Percentiles rank a stretch among this genome's conserved stretches.
Conservation (phyloP, 805 yeast genomes). For the Phaffomyces thermotolerans region DNA sequence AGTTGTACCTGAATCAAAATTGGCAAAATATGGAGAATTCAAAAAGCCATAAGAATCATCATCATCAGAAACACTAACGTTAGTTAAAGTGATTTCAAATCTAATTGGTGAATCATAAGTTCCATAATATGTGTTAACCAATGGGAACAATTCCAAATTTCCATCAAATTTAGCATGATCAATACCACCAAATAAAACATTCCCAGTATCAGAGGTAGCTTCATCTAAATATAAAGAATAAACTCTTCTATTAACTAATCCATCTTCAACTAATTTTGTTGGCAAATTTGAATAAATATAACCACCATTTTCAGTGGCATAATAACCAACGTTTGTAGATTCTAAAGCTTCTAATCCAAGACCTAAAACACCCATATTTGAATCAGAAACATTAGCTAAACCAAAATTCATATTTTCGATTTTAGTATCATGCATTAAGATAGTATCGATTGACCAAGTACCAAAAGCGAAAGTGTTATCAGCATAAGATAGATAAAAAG, state of each 20-base stretch:
- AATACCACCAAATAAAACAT: slow-evolving; percentile 65
- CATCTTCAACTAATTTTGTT: slow-evolving; percentile 46
- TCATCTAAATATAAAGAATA: slow-evolving; percentile 59
- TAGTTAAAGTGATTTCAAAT: slow-evolving; percentile 38
- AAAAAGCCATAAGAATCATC: slow-evolving; percentile 1
- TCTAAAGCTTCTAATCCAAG: slow-evolving; percentile 68
- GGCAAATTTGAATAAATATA: slow-evolving; percentile 64
- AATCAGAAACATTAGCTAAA: slow-evolving; percentile 57
- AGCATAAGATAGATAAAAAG: slow-evolving; percentile 41
- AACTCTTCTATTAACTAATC: slow-evolving; percentile 44
- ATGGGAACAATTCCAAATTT: slow-evolving; percentile 39
- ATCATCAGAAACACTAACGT: slow-evolving; percentile 3
- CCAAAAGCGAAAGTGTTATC: slow-evolving; percentile 34
- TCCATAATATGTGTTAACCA: slow-evolving; percentile 26
- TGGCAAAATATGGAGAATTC: slow-evolving; percentile 24
- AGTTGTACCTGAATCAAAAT: slow-evolving; percentile 39
- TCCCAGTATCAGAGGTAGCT: slow-evolving; percentile 36
- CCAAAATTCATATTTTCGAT: slow-evolving; percentile 60
- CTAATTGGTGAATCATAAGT: slow-evolving; percentile 33
- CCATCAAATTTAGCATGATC: slow-evolving; percentile 60
- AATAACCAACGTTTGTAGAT: slow-evolving; percentile 39
- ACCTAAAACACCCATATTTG: slow-evolving; percentile 64
- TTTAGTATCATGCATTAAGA: slow-evolving; percentile 44
- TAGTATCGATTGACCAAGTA: slow-evolving; percentile 42
- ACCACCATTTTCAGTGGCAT: slow-evolving; percentile 3